Evolutionary conservation across 1,284 basidiomycete genomes (phyloP).

Genomic region (Austroboletus niveus): DNA sequence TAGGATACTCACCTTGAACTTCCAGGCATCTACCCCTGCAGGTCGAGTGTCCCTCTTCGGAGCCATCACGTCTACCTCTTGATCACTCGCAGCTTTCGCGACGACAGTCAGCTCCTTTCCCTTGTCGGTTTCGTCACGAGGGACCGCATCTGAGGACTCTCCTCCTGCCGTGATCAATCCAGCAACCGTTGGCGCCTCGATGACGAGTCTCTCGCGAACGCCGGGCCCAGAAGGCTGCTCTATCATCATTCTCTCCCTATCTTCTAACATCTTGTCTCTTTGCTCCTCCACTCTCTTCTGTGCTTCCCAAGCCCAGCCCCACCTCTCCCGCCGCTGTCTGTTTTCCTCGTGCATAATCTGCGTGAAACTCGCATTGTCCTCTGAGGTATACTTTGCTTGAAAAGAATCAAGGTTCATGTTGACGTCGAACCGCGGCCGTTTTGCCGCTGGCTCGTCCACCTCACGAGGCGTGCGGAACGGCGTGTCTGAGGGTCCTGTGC

Average conservation of each 20-base stretch:
- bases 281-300: slow-evolving; percentile 75
- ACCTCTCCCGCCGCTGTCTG: slow-evolving; percentile 68
- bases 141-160: slow-evolving; percentile 21
- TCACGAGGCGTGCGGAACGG: slow-evolving; percentile 48
- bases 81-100: slow-evolving; percentile 27
- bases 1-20: slow-evolving; percentile 67
- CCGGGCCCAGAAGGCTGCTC: slow-evolving; percentile 63
- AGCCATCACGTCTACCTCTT: slow-evolving; percentile 66
- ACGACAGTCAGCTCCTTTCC: slow-evolving; percentile 20
- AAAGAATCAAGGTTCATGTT: slow-evolving; percentile 77
- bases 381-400: slow-evolving; percentile 88
- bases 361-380: slow-evolving; percentile 94
- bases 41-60: slow-evolving; percentile 67
- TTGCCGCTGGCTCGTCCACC: slow-evolving; percentile 41
- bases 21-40: slow-evolving; percentile 79
- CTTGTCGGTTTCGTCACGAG: slow-evolving; percentile 28
- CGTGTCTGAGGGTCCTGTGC: slow-evolving; percentile 61
- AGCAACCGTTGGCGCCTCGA: slow-evolving; percentile 53
- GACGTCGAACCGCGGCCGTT: slow-evolving; percentile 58
- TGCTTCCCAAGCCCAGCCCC: slow-evolving; percentile 90
- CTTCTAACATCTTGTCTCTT: slow-evolving; percentile 59
- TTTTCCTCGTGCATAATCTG: slow-evolving; percentile 90
- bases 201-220: slow-evolving; percentile 62
- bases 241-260: slow-evolving; percentile 63
- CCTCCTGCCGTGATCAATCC: slow-evolving; percentile 54